Conservation (phyloP, 2,329 filamentous ascomycete genomes). For the Aspergillus clavatus region DNA sequence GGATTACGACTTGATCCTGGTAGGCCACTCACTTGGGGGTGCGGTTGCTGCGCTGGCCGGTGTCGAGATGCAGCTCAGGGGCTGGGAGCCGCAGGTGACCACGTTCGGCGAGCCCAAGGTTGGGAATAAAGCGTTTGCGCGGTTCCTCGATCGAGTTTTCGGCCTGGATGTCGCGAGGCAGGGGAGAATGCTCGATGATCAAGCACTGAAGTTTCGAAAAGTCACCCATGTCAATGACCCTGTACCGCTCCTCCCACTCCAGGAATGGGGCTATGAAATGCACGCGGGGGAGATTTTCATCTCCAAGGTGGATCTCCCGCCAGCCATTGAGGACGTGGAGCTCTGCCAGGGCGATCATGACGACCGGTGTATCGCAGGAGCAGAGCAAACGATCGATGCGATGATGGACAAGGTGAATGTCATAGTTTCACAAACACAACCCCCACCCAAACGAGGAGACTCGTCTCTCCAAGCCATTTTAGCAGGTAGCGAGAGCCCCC, state of each 20-base stretch:
- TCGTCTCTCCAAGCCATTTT: not conserved
- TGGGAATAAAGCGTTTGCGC: slow-evolving; percentile 51
- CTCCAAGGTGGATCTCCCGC: slow-evolving; percentile 63
- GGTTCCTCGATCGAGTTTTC: slow-evolving; percentile 54
- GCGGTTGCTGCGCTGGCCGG: slow-evolving; percentile 84
- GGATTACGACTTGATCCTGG: slow-evolving; percentile 67
- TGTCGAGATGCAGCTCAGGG: slow-evolving; percentile 72
- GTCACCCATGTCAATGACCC: slow-evolving; percentile 86
- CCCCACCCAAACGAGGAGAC: not conserved
- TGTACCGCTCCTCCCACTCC: slow-evolving; percentile 77
- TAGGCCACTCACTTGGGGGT: slow-evolving; percentile 89
- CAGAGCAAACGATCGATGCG: slow-evolving; percentile 32
- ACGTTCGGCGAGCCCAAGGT: slow-evolving; percentile 84
- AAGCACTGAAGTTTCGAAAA: slow-evolving; percentile 56
- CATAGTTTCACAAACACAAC: not conserved
- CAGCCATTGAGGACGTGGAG: slow-evolving; percentile 62
- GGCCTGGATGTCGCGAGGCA: slow-evolving; percentile 20
- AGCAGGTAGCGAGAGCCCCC: not conserved
- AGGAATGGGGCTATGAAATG: slow-evolving; percentile 80
- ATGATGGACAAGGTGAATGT: slow-evolving; percentile 5
- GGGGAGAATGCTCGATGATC: slow-evolving; percentile 10
- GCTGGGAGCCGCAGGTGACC: slow-evolving; percentile 71
- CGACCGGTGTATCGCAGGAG: slow-evolving; percentile 63
- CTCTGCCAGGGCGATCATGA: slow-evolving; percentile 71
- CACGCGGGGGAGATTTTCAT: slow-evolving; percentile 90